Evolutionary conservation across 2,329 filamentous ascomycete genomes (phyloP), one percentile per base, ranked within the genome.

Genomic region (Penicillium glabrum): DNA sequence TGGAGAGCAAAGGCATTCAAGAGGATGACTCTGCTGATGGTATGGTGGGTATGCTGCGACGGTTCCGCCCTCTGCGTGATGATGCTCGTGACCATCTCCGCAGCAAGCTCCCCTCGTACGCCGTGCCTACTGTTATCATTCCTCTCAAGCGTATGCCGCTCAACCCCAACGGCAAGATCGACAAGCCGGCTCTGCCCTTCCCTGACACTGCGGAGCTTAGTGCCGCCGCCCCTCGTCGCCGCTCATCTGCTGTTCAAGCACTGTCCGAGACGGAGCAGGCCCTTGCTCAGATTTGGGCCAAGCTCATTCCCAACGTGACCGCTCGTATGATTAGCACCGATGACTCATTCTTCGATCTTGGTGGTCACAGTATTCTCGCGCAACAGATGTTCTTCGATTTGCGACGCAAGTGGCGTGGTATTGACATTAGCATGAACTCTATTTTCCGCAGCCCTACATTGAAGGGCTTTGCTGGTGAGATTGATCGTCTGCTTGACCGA

Each of bases 111-210:
- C 88, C 91, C 0, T 79, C 80, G 13, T 93, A 92, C 73, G 89
- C 90, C 1, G 86, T 95, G 2, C 91, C 91, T 0, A 87, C 85
- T 3, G 81, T 90, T 39, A 86, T 90, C 61, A 89, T 95, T 43
- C 83, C 87, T 0, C 84, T 95, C 54, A 81, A 86, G 59, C 85
- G 86, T 54, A 82, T 93, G 61, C 90, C 90, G 1, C 75, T 93
- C n/a, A 93, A 91, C 72, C 89, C 89, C n/a, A 92, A 92, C 64
- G 89, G 90, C 66, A 95, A 95, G 76, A 85, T 93, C 43, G 91
- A 96, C 74, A 89, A 87, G 74, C 88, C 89, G 14, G 86, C 85
- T 2, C 79, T 96, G 51, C 91, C 91, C 0, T 95, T 93, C 82
- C 93, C 86, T 39, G 90, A 93, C 72, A 86, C 86, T 24, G 84